Base-by-base conservation (phyloP, 106 monocot species). In the Phalaenopsis aphrodite region DNA sequence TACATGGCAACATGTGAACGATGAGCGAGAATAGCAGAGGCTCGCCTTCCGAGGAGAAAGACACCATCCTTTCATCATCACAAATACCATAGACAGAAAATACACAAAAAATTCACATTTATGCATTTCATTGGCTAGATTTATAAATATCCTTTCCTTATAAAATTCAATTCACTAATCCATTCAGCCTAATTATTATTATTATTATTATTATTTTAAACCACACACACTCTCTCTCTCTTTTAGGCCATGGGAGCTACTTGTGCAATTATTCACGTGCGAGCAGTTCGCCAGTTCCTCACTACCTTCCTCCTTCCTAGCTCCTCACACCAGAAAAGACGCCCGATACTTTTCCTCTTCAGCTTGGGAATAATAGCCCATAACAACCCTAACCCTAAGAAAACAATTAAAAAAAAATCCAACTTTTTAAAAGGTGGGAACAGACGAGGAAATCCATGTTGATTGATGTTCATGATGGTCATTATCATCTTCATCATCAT, bases 1-100 rank as follows among this genome's bases (percentile, higher is more conserved):
- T 85, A 91, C 86, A 86, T 87, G 88, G 88, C 89, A 83, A 71
- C 91, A 86, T 85, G 93, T 90, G 90, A 92, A 82, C 37, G 21
- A 67, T 79, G 75, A 81, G 80, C 66, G 83, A 84, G 86, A 82
- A 39, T 80, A 79, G 72, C 75, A 75, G 37, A 77, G 79, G 79
- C 75, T 84, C 79, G 69, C 72, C 23, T 84, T 81, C 65, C 84
- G 48, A 85, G 47, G 80, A 71, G 73, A 89, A 85, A 82, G 78
- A 81, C 52, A 81, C 61, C 61, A 79, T 74, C 43, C 74, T 74
- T 38, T 74, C 14, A 52, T 52, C 52, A 52, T 12, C 52, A 52
- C 12, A 52, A 52, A 52, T 52, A 12, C 10, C 14, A 1, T 52
- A 52, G 12, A 12, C 52, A 52, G 1, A 52, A 52, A 52, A 52